These are phyloP conservation scores for Thalassia testudinum DNA, from an alignment of 116 monocot species.

Conservation along the genomic window DNA sequence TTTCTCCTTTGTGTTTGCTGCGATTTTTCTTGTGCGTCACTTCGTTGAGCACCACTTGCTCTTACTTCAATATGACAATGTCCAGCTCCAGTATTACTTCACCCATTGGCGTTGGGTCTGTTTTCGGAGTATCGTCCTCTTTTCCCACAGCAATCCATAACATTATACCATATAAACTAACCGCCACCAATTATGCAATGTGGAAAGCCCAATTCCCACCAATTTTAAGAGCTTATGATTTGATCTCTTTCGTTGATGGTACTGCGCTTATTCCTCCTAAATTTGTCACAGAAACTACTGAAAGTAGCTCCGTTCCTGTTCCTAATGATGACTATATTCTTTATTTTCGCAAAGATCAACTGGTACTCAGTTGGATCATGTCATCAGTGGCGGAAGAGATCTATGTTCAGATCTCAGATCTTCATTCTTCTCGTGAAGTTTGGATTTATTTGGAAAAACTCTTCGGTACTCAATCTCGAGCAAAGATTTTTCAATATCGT, in stretches of 20 bases:
- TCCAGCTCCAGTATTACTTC: no score
- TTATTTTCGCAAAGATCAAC: neutral
- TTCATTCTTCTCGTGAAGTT: neutral
- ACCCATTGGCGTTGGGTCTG: no score
- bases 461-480: neutral
- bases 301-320: neutral
- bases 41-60: no score
- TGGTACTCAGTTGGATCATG: neutral
- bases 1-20: no score
- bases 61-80: no score
- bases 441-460: neutral
- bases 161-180: no score
- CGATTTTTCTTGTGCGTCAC: no score
- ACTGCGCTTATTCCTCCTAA: neutral
- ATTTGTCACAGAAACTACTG: neutral
- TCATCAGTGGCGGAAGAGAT: neutral
- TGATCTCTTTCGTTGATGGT: neutral
- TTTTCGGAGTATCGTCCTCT: no score
- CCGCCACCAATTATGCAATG: neutral
- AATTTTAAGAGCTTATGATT: neutral
- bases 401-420: neutral
- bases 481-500: neutral
- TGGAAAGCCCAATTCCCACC: neutral
- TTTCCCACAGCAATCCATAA: no score
- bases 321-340: neutral